Evolutionary conservation across 1,284 basidiomycete species (phyloP), one percentile per base, ranked within the genome.

Genomic region (Cryptococcus depauperatus): DNA sequence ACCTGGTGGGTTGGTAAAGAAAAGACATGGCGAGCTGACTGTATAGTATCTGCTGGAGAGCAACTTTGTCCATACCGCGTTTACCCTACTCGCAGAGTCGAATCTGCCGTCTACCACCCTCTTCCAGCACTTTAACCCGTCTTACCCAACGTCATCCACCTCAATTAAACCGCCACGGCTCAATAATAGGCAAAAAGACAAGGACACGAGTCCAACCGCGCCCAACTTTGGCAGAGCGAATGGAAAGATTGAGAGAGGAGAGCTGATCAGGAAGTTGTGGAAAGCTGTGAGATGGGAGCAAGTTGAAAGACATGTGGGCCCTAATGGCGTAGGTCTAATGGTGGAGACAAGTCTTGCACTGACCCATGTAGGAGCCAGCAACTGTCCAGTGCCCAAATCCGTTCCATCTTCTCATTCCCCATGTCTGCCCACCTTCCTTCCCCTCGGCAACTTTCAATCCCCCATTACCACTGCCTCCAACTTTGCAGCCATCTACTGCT

Each of bases 211-310:
- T 18, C 49, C 49, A n/a, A 33, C 29, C 33, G 52, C 22, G 25
- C 52, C 30, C 21, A 48, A 48, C 23, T 62, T 65, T 30, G 62
- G 62, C 11, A 46, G 46, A 18, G 30, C 50, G 3, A 52, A 55
- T 5, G 59, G 58, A 2, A 46, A 41, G 41, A 58, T 70, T 8
- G 51, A 58, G 7, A 38, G 65, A 28, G 68, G 68, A 5, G 68
- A 68, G 37, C 47, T 70, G 29, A 51, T 70, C 11, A 50, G 61
- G 43, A 64, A 65, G 41, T 45, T 70, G 16, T 68, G 64, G 62
- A 70, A 68, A 44, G 64, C 57, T 0, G 27, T 70, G 3, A 44
- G 64, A 18, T 68, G 64, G 64, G 65, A 68, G 34, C 62, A 68
- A 37, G 58, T 68, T 2, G 65, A 68, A 39, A 46, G 62, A 14